A percentile compares a stretch with the other conserved stretches of the same genome.
Conservation (phyloP, 2,329 filamentous ascomycete species). For the Penicillium sp. region DNA sequence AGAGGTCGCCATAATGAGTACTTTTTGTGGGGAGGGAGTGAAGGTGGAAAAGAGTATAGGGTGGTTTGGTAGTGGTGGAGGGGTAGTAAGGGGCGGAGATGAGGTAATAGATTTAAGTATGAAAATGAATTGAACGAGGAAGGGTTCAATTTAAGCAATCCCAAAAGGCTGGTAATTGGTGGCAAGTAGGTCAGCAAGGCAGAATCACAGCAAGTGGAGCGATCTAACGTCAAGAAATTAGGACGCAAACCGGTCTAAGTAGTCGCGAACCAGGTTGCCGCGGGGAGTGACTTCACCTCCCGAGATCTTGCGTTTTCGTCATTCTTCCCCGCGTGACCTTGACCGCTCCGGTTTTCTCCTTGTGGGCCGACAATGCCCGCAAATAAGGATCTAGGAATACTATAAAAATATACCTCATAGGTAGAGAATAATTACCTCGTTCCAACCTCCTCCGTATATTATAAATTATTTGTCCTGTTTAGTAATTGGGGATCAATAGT, state of each 20-base stretch:
- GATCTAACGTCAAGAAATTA: constrained; percentile 16
- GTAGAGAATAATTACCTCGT: not conserved
- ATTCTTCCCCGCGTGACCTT: constrained; percentile 24
- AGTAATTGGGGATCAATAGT: not conserved
- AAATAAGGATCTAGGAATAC: not conserved
- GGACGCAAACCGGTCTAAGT: constrained; percentile 23
- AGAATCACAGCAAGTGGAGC: constrained; percentile 7
- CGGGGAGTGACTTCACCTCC: constrained; percentile 15
- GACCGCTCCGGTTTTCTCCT: constrained; percentile 18
- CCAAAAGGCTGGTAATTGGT: not conserved
- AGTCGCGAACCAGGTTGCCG: constrained; percentile 5
- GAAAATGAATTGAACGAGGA: not conserved
- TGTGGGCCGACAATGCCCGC: constrained; percentile 11
- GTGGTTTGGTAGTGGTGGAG: not conserved
- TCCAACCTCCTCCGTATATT: not conserved
- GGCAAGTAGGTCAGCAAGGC: constrained; percentile 1
- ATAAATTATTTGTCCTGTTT: not conserved
- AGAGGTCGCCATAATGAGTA: constrained; percentile 43
- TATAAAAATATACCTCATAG: not conserved
- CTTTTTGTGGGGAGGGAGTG: constrained; percentile 1
- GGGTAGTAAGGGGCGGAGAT: not conserved
- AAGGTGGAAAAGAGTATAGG: not conserved
- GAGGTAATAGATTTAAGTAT: not conserved
- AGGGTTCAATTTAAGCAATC: not conserved
- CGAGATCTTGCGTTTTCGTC: constrained; percentile 20